Conservation (phyloP, 2,329 filamentous ascomycete genomes). For the Paraconiothyrium sp. region DNA sequence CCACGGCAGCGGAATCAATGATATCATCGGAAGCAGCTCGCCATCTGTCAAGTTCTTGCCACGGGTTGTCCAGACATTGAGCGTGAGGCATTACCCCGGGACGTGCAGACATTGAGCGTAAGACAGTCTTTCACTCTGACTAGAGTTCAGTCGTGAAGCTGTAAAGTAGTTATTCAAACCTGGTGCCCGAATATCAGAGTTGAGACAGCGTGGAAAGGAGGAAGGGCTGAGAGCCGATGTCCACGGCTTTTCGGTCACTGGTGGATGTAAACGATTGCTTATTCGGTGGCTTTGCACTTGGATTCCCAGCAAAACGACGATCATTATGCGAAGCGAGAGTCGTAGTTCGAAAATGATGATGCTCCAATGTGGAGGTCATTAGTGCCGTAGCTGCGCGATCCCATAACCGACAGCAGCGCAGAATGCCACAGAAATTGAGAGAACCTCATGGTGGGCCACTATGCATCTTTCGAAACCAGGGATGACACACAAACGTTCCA, state of each 20-base stretch:
- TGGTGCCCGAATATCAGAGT: conserved; percentile 10
- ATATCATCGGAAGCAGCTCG: conserved; percentile 1
- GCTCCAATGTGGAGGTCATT: not conserved
- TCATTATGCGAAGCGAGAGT: not conserved
- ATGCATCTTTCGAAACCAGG: too few relatives aligned
- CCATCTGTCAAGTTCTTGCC: conserved; percentile 24
- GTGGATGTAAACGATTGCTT: conserved; percentile 5
- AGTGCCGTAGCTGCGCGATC: not conserved
- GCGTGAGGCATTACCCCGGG: conserved; percentile 8
- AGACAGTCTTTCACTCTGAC: conserved; percentile 21
- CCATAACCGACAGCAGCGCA: not conserved
- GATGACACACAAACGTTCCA: too few relatives aligned
- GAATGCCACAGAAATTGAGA: not conserved
- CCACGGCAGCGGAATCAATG: conserved; percentile 10
- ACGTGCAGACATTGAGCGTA: too few relatives aligned
- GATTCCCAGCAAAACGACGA: conserved; percentile 3
- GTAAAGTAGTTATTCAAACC: not conserved
- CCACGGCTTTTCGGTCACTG: not conserved
- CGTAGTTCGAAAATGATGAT: not conserved
- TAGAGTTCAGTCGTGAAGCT: not conserved
- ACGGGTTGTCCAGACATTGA: conserved; percentile 32
- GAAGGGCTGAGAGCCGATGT: not conserved
- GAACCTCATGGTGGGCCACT: not conserved
- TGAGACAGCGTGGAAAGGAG: conserved; percentile 1
- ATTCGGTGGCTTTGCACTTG: conserved; percentile 1